phyloP scores from a whole-genome alignment of 1,284 basidiomycete genomes.

The Peniophora sp. region DNA sequence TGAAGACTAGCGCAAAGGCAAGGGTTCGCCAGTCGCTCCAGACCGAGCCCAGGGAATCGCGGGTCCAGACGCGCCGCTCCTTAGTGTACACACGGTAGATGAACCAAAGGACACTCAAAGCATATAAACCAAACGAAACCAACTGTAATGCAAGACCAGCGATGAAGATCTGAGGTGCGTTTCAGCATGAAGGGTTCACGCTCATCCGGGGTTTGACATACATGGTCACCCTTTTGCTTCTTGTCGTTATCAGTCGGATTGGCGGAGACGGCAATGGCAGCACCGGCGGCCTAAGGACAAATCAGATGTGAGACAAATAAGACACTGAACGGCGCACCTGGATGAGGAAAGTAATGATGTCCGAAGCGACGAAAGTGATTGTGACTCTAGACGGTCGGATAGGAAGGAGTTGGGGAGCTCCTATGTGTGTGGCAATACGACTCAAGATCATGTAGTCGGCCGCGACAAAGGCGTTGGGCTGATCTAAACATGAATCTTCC shows the following conservation, averaged over 20 bases:
- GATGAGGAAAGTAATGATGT: constrained; percentile 62
- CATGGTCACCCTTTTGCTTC: constrained; percentile 23
- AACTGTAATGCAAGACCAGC: constrained; percentile 58
- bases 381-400: constrained; percentile 47
- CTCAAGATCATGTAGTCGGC: constrained; percentile 66
- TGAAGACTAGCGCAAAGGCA: constrained; percentile 43
- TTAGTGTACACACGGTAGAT: constrained; percentile 40
- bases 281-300: constrained; percentile 37
- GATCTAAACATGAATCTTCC: not conserved
- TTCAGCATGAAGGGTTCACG: not conserved
- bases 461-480: not conserved
- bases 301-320: constrained; percentile 7
- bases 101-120: constrained; percentile 48
- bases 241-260: constrained; percentile 19
- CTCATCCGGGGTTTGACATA: constrained; percentile 14
- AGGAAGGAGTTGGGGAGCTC: constrained; percentile 43
- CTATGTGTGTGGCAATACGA: constrained; percentile 44
- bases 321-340: constrained; percentile 28
- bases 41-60: constrained; percentile 35
- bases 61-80: constrained; percentile 37
- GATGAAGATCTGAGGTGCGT: constrained; percentile 45
- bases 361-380: constrained; percentile 45
- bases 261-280: constrained; percentile 28
- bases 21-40: constrained; percentile 54
- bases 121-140: constrained; percentile 56